Conservation (phyloP, 495 filamentous ascomycete genomes). For the Alectoria sarmentosa region DNA sequence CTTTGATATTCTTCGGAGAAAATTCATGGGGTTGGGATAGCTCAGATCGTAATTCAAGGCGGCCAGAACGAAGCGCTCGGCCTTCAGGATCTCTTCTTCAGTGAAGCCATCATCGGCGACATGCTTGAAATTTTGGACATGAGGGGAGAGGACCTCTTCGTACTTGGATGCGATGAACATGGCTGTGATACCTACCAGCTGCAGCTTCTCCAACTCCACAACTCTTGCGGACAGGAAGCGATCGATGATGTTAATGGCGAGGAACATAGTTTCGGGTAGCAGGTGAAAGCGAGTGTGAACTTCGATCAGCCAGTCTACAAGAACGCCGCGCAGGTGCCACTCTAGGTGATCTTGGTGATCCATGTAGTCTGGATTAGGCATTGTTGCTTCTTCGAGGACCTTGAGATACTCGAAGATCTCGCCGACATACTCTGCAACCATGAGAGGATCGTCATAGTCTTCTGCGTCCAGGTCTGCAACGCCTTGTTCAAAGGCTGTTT, state of each 20-base stretch:
- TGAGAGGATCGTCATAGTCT: constrained; percentile 85
- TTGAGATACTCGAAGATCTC: constrained; percentile 97
- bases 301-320: constrained; percentile 97
- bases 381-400: constrained; percentile 72
- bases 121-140: constrained; percentile 92
- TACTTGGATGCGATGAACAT: constrained; percentile 99
- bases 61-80: constrained; percentile 84
- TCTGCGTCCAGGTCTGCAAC: constrained; percentile 72
- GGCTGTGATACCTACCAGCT: constrained; percentile 93
- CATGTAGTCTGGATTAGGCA: constrained; percentile 92
- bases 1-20: constrained; percentile 95
- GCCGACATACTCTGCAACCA: constrained; percentile 94
- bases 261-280: constrained; percentile 94
- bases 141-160: constrained; percentile 93
- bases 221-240: constrained; percentile 91
- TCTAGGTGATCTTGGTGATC: constrained; percentile 86
- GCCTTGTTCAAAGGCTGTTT: constrained; percentile 40
- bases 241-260: constrained; percentile 96
- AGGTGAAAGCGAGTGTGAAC: constrained; percentile 96
- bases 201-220: constrained; percentile 88
- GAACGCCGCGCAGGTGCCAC: constrained; percentile 97
- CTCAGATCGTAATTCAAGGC: constrained; percentile 95
- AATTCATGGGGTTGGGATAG: constrained; percentile 99
- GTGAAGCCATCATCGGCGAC: constrained; percentile 95
- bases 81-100: constrained; percentile 94